Base-by-base conservation (phyloP, 371 early-diverging fungal genomes). In the Dichotomocladium elegans region DNA sequence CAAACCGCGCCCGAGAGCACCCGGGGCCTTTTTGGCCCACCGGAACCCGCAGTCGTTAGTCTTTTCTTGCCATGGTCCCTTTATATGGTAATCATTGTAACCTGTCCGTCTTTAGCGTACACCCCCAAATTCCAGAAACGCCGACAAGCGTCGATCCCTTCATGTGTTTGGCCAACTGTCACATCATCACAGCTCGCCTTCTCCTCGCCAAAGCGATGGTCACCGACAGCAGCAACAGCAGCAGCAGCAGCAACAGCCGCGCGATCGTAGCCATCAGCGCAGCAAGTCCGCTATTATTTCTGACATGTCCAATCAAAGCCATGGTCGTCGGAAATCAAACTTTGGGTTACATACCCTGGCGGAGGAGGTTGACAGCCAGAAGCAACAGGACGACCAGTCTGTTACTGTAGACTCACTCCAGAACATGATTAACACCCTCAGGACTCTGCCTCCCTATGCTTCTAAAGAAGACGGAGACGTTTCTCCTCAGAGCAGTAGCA, bases 1-100 rank as follows among this genome's bases (percentile, higher is more conserved):
- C 74, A 77, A 64, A 73, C 77, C 10, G 77, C 77, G 30, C 77
- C 77, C 21, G 77, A 77, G 57, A 73, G 74, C 44, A 77, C 77
- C 30, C 63, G 77, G 40, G 77, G 77, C 42, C 59, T 77, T 41
- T 77, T 77, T 60, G 78, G 74, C 66, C 40, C 65, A 27, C 70
- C 65, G 22, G 70, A 62, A 43, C 58, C 15, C 4, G 28, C 26
- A 58, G 34, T 55, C 47, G 40, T 60, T 63, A 69, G 50, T 34
- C 35, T 41, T n/a, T 37, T 37, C 37, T 37, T 21, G 21, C 37
- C 37, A n/a, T 37, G n/a, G n/a, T 7, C 8, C 8, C 9, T 2
- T 11, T 10, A 15, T 15, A 17, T 5, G n/a, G 17, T 37, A 37
- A 17, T 37, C 37, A n/a, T 1, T 21, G 21, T 21, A 37, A n/a